Evolutionary conservation across 73 alveolate species (phyloP).

Genomic region (Urostyla sp.): DNA sequence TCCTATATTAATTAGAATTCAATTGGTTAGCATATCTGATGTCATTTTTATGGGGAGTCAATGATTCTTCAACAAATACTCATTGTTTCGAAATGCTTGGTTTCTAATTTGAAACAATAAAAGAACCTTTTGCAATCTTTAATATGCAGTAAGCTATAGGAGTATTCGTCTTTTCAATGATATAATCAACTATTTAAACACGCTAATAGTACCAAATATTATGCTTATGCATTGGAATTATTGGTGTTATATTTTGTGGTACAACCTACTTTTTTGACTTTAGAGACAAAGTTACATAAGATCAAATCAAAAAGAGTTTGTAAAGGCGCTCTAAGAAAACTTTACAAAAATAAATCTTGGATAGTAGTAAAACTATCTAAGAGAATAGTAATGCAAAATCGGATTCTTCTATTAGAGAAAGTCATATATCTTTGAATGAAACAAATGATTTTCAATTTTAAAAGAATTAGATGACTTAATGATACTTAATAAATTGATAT

Average conservation of each 20-base stretch:
- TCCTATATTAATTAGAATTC: neutral
- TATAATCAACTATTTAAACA: neutral
- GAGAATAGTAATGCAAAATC: no score
- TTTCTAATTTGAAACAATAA: slow-evolving; percentile 10
- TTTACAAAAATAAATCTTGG: no score
- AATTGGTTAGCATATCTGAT: neutral
- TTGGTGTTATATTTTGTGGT: slow-evolving; percentile 17
- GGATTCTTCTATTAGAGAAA: no score
- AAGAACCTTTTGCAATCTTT: slow-evolving; percentile 12
- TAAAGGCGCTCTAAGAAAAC: no score
- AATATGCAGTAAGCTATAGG: neutral
- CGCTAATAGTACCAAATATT: neutral
- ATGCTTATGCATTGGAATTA: neutral
- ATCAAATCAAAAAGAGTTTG: no score
- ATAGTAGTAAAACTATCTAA: no score
- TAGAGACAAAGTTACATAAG: slow-evolving; percentile 29
- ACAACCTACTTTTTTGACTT: slow-evolving; percentile 35
- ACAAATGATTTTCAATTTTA: no score
- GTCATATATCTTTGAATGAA: no score
- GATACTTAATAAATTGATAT: no score
- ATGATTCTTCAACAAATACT: slow-evolving; percentile 13
- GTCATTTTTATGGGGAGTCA: slow-evolving; percentile 39
- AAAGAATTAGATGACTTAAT: no score
- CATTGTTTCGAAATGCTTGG: slow-evolving; percentile 9
- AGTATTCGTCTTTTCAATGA: neutral